Evolutionary conservation across 495 filamentous ascomycete genomes (phyloP).

Genomic region (Lophiostoma macrostomum): DNA sequence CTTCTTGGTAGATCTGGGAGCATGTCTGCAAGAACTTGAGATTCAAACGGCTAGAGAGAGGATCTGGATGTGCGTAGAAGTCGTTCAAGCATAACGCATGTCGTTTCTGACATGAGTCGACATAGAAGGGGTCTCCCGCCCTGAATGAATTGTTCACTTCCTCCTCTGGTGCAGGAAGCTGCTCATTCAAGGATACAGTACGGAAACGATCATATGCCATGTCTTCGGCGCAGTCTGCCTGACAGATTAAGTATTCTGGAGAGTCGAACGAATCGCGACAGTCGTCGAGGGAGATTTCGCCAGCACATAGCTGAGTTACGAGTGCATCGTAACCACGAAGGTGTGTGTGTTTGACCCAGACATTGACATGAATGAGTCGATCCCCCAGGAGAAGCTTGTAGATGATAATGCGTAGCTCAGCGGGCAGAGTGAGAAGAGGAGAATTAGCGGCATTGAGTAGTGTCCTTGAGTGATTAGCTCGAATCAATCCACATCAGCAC

Average conservation of each 20-base stretch:
- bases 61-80: too few species aligned
- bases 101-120: slow-evolving; percentile 16
- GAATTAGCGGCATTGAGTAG: not conserved
- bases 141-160: slow-evolving; percentile 12
- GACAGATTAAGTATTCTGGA: slow-evolving; percentile 10
- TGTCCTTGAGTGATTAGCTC: not conserved
- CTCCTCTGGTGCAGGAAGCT: not conserved
- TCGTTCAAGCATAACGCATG: slow-evolving; percentile 11
- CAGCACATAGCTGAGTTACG: not conserved
- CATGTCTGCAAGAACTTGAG: slow-evolving; percentile 9
- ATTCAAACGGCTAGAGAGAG: too few species aligned
- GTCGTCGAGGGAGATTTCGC: too few species aligned
- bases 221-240: slow-evolving; percentile 3
- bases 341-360: not conserved
- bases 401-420: slow-evolving; percentile 16
- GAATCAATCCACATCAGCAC: not conserved
- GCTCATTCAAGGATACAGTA: slow-evolving; percentile 13
- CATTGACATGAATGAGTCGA: slow-evolving; percentile 14
- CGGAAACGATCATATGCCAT: slow-evolving; percentile 12
- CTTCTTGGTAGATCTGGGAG: slow-evolving; percentile 14
- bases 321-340: not conserved
- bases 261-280: too few species aligned
- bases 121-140: slow-evolving; percentile 14
- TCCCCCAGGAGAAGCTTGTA: slow-evolving; percentile 12
- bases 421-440: slow-evolving; percentile 13